phyloP scores from a whole-genome alignment of 208 protist species.

The Endotrypanum monterogeii region DNA sequence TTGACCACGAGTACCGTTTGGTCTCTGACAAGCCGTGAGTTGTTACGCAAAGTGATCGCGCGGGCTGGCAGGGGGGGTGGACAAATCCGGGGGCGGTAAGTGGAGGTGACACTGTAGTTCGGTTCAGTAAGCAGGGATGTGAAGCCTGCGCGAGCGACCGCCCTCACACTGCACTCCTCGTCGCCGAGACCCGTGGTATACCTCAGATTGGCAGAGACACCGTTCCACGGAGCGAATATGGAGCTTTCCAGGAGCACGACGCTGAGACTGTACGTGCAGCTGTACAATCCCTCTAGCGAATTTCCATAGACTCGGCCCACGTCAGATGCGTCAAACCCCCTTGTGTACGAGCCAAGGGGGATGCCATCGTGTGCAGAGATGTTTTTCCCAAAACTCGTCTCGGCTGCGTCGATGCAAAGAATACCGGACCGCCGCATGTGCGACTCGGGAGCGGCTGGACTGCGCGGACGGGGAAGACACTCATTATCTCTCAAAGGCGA shows the following conservation, averaged over 20 bases:
- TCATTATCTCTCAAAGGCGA: neutral
- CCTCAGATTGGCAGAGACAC: slow-evolving; percentile 13
- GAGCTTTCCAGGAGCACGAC: neutral
- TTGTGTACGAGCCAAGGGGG: slow-evolving; percentile 23
- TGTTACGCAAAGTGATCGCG: slow-evolving; percentile 11
- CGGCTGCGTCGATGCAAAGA: slow-evolving; percentile 16
- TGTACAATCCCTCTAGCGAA: slow-evolving; percentile 5
- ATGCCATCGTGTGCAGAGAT: neutral
- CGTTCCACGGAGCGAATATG: neutral
- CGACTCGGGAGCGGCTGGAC: slow-evolving; percentile 4
- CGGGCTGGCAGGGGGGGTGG: slow-evolving; percentile 3
- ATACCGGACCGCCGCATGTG: neutral
- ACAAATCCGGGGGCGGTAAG: slow-evolving; percentile 11
- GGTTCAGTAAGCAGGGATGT: neutral
- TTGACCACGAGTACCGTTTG: slow-evolving; percentile 25
- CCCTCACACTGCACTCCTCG: slow-evolving; percentile 20
- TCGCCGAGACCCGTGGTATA: slow-evolving; percentile 28
- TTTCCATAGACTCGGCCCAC: neutral
- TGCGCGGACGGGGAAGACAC: slow-evolving; percentile 1
- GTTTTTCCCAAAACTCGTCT: neutral
- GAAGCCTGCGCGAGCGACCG: neutral
- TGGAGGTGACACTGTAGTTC: slow-evolving; percentile 12
- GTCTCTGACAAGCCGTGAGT: slow-evolving; percentile 17
- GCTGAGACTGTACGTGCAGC: slow-evolving; percentile 23
- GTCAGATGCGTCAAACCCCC: neutral